Base-by-base conservation (phyloP, 768 basidiomycete genomes). In the Boletus barrowsii region DNA sequence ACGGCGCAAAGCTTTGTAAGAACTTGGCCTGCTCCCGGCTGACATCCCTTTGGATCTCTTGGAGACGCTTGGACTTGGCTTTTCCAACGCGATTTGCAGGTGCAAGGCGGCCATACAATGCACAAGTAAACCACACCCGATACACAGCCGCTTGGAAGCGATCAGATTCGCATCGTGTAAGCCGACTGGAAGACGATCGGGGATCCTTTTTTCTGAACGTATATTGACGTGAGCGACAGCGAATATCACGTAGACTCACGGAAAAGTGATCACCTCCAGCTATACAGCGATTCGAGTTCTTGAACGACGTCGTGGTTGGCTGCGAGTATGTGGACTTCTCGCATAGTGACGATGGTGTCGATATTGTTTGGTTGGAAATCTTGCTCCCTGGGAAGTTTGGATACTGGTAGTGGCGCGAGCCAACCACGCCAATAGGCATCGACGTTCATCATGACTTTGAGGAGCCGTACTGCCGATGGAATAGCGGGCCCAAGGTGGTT, bases 171-270 rank as follows among this genome's bases (percentile, higher is more conserved):
- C 20, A 24, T 3, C 41, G 29, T 11, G 70, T 58, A 9, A 77
- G 64, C n/a, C 51, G 59, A 51, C 71, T 74, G 15, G 51, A 62
- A 4, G 32, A 20, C n/a, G 67, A 73, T 15, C 60, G 56, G 10
- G 71, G 71, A 53, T 76, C 72, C 53, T 76, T 75, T 54, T 72
- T 49, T 49, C 77, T 77, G 43, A 29, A 40, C 9, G 41, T 14
- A 5, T 2, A 45, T n/a, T 29, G 14, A 20, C 22, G 43, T 62
- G 51, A 59, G 60, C 30, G 24, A 10, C 15, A 17, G 14, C 20
- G 11, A 41, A 36, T 3, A 14, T 29, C 42, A 6, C 2, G 13
- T 11, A 37, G 42, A 35, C 37, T 43, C 24, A 18, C 35, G 14
- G 33, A 29, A 40, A 42, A 40, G 17, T 7, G 13, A 17, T 62